Conservation (phyloP, 306 rosid genomes). For the Trifolium subterraneum region DNA sequence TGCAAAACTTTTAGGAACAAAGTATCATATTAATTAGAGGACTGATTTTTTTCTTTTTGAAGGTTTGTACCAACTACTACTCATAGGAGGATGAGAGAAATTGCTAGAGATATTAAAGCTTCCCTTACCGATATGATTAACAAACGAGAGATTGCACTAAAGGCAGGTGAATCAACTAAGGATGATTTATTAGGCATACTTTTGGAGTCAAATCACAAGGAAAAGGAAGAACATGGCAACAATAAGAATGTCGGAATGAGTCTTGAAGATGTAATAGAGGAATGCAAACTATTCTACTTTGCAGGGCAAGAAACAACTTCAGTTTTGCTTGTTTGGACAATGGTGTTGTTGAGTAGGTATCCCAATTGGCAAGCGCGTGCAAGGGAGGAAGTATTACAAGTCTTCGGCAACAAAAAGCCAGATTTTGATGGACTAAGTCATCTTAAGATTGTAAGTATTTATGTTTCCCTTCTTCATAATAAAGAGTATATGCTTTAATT, state of each 20-base stretch:
- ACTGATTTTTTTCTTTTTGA: background rate
- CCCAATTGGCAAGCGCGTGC: background rate
- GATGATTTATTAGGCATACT: background rate
- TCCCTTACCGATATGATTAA: constrained; percentile 40
- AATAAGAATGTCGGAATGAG: background rate
- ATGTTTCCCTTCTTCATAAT: background rate
- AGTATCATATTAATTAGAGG: background rate
- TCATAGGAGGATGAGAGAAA: constrained; percentile 36
- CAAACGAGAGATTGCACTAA: constrained; percentile 38
- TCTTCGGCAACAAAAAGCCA: background rate
- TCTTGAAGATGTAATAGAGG: constrained; percentile 4
- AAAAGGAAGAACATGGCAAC: background rate
- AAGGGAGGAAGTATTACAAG: constrained; percentile 6
- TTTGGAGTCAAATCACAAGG: background rate
- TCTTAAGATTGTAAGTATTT: constrained; percentile 5
- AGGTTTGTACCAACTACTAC: constrained; percentile 42
- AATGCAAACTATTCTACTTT: constrained; percentile 1
- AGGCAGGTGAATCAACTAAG: constrained; percentile 42
- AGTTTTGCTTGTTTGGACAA: background rate
- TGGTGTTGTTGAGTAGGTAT: background rate
- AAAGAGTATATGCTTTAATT: background rate
- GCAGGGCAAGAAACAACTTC: constrained; percentile 7
- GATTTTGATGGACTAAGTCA: constrained; percentile 3
- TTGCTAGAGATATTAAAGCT: constrained; percentile 4
- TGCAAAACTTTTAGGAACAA: background rate